These are phyloP conservation scores for Auricularia heimuer DNA, from an alignment of 768 basidiomycete species.

Conservation along the genomic window DNA sequence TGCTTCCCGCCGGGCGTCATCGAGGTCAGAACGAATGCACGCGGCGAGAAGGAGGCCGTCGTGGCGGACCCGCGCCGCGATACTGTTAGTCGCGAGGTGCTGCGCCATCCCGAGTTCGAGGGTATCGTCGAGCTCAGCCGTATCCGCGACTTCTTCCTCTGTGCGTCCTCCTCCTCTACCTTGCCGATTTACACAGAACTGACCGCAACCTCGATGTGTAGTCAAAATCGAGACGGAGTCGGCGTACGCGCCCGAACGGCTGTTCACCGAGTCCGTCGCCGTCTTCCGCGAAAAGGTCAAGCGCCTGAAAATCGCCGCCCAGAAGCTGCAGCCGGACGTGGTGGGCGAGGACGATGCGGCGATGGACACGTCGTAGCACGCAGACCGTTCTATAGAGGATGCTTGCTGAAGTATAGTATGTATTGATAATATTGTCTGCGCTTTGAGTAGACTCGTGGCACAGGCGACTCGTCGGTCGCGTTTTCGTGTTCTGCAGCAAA, in stretches of 20 bases:
- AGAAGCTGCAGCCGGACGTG: constrained; percentile 40
- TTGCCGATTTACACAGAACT: no score
- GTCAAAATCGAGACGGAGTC: constrained; percentile 90
- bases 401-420: no score
- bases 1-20: constrained; percentile 87
- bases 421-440: no score
- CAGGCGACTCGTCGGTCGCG: no score
- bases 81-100: constrained; percentile 83
- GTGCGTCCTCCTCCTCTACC: constrained; percentile 35
- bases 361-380: not conserved
- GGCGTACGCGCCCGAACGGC: constrained; percentile 72
- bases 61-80: constrained; percentile 60
- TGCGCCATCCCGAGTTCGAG: constrained; percentile 84
- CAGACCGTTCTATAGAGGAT: no score
- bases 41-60: constrained; percentile 51
- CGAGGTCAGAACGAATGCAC: constrained; percentile 45
- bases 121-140: constrained; percentile 75
- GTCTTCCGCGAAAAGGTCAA: constrained; percentile 78
- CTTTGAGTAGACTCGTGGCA: no score
- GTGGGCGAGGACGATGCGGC: constrained; percentile 12
- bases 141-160: constrained; percentile 87
- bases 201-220: constrained; percentile 17
- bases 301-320: constrained; percentile 46
- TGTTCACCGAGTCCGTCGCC: constrained; percentile 68
- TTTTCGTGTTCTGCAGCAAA: no score